A percentile compares a stretch with the other conserved stretches of the same genome.
These are phyloP conservation scores for Xenoacremonium recifei DNA, from an alignment of 2,329 filamentous ascomycete genomes.

Conservation along the genomic window DNA sequence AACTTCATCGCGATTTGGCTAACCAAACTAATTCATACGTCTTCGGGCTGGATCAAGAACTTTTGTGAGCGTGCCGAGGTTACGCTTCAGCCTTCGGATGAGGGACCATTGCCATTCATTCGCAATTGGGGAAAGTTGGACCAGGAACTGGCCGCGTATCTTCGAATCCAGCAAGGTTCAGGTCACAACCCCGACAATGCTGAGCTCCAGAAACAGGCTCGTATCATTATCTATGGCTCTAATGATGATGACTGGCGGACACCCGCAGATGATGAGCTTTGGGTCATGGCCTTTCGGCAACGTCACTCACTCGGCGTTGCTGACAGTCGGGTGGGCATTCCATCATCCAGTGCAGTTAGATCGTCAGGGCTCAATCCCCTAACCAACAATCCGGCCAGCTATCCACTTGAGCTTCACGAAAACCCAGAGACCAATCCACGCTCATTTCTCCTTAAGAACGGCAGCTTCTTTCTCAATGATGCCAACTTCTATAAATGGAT, in stretches of 20 bases:
- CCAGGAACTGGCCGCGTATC: constrained; percentile 12
- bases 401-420: too few relatives aligned
- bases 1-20: constrained; percentile 27
- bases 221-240: constrained; percentile 17
- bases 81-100: background rate
- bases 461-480: constrained; percentile 20
- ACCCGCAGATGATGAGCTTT: constrained; percentile 21
- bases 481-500: constrained; percentile 24
- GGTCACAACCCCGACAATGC: constrained; percentile 18
- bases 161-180: constrained; percentile 13
- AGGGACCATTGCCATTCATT: background rate
- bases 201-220: constrained; percentile 17
- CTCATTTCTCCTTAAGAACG: constrained; percentile 13
- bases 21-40: constrained; percentile 15
- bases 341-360: too few relatives aligned
- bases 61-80: constrained; percentile 19
- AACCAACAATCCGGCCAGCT: too few relatives aligned
- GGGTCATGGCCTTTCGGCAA: constrained; percentile 20
- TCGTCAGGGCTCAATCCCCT: too few relatives aligned
- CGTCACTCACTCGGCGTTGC: constrained; percentile 11
- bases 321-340: too few relatives aligned
- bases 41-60: constrained; percentile 14
- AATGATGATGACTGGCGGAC: constrained; percentile 16
- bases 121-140: constrained; percentile 21
- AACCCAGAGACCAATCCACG: too few relatives aligned